Percentiles rank a stretch among this genome's conserved stretches.
phyloP scores from a whole-genome alignment of 495 filamentous ascomycete species.

The Neurospora sp. region DNA sequence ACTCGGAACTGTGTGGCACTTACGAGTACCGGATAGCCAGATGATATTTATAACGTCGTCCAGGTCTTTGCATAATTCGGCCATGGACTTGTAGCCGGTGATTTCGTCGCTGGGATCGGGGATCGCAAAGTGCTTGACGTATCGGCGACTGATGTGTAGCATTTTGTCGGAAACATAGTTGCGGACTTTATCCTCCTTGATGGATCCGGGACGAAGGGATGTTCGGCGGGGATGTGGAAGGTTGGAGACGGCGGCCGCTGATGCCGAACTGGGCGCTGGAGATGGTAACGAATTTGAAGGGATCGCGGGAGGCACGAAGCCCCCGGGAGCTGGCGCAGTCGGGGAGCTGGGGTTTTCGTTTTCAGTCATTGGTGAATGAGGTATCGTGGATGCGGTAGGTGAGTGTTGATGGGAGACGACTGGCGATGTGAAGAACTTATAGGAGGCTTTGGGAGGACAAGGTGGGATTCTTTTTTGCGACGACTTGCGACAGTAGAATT shows the following conservation, averaged over 20 bases:
- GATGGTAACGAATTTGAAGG: constrained; percentile 32
- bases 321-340: constrained; percentile 20
- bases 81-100: constrained; percentile 57
- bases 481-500: neutral
- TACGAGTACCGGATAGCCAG: constrained; percentile 78
- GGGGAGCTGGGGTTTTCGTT: neutral
- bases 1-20: constrained; percentile 12
- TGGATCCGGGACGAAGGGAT: constrained; percentile 58
- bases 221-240: constrained; percentile 56
- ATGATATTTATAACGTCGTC: constrained; percentile 63
- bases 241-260: constrained; percentile 24
- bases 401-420: neutral
- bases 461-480: neutral
- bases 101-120: constrained; percentile 42
- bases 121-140: constrained; percentile 61
- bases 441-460: neutral
- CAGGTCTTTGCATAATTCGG: constrained; percentile 58
- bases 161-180: constrained; percentile 56
- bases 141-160: constrained; percentile 54
- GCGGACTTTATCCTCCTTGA: constrained; percentile 68
- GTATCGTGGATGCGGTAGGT: neutral
- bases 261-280: constrained; percentile 43
- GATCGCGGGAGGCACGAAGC: constrained; percentile 34
- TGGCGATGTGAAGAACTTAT: neutral
- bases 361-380: constrained; percentile 24